Evolutionary conservation across 495 filamentous ascomycete genomes (phyloP).

Genomic region (Penicillium pancosmium): DNA sequence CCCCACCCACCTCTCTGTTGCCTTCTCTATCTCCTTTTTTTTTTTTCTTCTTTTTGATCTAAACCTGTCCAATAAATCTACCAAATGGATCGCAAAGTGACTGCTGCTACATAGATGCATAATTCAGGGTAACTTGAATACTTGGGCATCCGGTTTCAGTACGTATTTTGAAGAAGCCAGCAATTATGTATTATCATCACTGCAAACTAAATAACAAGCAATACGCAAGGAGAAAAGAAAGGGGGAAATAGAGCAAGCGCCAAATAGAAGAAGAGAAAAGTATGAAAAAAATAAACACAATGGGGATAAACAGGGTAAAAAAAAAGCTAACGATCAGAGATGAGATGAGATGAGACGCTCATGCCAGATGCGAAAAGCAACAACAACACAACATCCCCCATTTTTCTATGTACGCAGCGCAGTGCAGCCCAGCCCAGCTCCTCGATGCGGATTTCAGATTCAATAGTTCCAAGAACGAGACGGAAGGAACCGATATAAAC

Average conservation of each 20-base stretch:
- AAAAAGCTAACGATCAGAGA: constrained; percentile 5
- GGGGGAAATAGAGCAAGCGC: not conserved
- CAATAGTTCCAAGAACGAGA: not conserved
- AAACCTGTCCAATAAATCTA: too few relatives aligned
- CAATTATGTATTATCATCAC: constrained; percentile 12
- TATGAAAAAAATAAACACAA: not conserved
- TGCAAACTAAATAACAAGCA: constrained; percentile 8
- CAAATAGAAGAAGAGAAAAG: constrained; percentile 1
- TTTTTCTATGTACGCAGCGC: constrained; percentile 22
- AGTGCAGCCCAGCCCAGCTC: not conserved
- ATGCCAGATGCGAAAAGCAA: constrained; percentile 11
- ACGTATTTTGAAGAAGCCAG: not conserved
- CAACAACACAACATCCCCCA: constrained; percentile 6
- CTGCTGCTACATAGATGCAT: too few relatives aligned
- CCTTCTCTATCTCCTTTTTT: not conserved
- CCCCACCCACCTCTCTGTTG: not conserved
- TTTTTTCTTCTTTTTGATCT: not conserved
- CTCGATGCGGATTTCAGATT: not conserved
- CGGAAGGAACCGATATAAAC: not conserved
- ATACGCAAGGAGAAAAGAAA: constrained; percentile 1
- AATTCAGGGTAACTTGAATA: too few relatives aligned
- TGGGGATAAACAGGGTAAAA: not conserved
- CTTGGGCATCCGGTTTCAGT: not conserved
- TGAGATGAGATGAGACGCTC: constrained; percentile 6
- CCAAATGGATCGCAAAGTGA: too few relatives aligned